Evolutionary conservation across 2,329 filamentous ascomycete species (phyloP).

Genomic region (Rhinocladiella similis): DNA sequence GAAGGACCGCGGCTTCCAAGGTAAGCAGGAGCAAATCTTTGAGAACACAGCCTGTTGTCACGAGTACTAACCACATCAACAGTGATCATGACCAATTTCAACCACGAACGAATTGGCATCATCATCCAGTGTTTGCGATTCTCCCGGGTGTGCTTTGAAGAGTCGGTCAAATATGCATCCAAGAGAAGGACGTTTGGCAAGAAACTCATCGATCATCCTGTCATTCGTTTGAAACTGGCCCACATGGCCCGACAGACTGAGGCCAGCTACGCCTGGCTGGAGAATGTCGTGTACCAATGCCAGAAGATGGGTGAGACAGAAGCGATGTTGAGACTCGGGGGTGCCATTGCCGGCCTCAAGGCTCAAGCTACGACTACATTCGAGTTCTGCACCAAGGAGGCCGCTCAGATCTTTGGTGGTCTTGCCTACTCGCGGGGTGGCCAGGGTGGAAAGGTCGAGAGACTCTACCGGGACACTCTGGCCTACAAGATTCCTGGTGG

Average conservation of each 20-base stretch:
- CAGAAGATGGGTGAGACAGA: constrained; percentile 90
- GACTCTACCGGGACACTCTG: constrained; percentile 89
- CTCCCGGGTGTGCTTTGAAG: constrained; percentile 94
- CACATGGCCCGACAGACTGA: constrained; percentile 99
- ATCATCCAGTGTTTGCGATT: constrained; percentile 97
- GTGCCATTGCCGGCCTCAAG: constrained; percentile 90
- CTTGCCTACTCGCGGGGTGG: constrained; percentile 89
- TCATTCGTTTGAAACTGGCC: constrained; percentile 95
- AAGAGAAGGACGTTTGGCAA: constrained; percentile 97
- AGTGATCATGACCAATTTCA: constrained; percentile 99
- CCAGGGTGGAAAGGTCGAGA: constrained; percentile 92
- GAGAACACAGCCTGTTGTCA: background rate
- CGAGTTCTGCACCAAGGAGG: constrained; percentile 96
- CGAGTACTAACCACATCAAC: background rate
- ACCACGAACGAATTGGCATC: constrained; percentile 98
- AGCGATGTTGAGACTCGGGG: constrained; percentile 93
- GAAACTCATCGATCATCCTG: constrained; percentile 92
- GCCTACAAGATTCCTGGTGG: constrained; percentile 96
- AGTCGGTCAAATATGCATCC: constrained; percentile 93
- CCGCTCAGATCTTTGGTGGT: constrained; percentile 95
- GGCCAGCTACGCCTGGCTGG: constrained; percentile 94
- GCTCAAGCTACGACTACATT: constrained; percentile 92
- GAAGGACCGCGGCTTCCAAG: constrained; percentile 95
- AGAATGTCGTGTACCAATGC: constrained; percentile 92
- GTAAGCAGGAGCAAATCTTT: constrained; percentile 35